These are phyloP conservation scores for Exophiala mesophila DNA, from an alignment of 2,329 filamentous ascomycete species.

Conservation along the genomic window DNA sequence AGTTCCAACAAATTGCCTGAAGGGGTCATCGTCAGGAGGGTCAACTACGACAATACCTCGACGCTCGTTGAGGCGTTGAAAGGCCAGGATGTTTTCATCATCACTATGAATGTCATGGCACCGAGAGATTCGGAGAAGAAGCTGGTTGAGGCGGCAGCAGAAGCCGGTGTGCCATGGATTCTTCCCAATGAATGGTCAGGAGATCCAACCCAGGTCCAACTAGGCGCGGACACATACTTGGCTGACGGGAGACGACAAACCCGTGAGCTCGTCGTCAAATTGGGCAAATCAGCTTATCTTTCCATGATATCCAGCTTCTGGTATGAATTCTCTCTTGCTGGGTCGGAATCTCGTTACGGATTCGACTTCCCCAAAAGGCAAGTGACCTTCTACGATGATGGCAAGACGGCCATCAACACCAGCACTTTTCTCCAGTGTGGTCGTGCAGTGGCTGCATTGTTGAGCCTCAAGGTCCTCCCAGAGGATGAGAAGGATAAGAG, in stretches of 20 bases:
- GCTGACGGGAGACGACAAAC: slow-evolving; percentile 25
- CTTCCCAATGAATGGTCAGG: slow-evolving; percentile 47
- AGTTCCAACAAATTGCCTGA: slow-evolving; percentile 42
- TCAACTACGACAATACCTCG: slow-evolving; percentile 44
- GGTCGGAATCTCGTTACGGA: slow-evolving; percentile 37
- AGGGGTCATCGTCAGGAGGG: slow-evolving; percentile 33
- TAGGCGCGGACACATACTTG: slow-evolving; percentile 37
- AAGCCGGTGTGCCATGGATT: slow-evolving; percentile 52
- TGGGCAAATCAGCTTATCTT: slow-evolving; percentile 43
- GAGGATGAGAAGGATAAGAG: slow-evolving; percentile 35
- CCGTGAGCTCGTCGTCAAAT: slow-evolving; percentile 37
- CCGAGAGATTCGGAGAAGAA: slow-evolving; percentile 45
- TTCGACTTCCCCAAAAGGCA: slow-evolving; percentile 45
- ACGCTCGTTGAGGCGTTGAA: slow-evolving; percentile 48
- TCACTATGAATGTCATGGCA: slow-evolving; percentile 48
- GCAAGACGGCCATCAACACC: slow-evolving; percentile 51
- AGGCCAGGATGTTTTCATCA: slow-evolving; percentile 55
- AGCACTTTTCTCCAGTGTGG: slow-evolving; percentile 57
- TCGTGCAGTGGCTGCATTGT: slow-evolving; percentile 48
- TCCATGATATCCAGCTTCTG: slow-evolving; percentile 46
- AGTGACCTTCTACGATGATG: slow-evolving; percentile 52
- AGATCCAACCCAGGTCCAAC: slow-evolving; percentile 31
- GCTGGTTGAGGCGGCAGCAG: slow-evolving; percentile 51
- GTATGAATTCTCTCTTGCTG: slow-evolving; percentile 50
- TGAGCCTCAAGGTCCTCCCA: slow-evolving; percentile 44